Conservation (phyloP, 495 filamentous ascomycete genomes). For the Cercophora scortea region DNA sequence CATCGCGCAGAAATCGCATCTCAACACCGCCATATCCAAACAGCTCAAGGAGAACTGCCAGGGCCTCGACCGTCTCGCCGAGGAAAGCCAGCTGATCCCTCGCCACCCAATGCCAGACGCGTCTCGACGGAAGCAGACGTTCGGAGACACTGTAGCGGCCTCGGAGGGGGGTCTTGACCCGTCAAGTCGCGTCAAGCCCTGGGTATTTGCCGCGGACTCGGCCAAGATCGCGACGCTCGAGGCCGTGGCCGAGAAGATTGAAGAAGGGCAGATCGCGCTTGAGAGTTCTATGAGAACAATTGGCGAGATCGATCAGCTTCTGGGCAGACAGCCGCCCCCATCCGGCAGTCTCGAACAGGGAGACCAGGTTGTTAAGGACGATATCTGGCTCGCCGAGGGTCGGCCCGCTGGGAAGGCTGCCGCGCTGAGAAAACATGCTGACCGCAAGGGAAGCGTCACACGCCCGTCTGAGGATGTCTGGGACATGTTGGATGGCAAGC, state of each 20-base stretch:
- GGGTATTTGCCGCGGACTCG: slow-evolving; percentile 42
- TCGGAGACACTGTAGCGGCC: slow-evolving; percentile 13
- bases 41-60: slow-evolving; percentile 52
- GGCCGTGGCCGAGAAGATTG: slow-evolving; percentile 39
- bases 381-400: slow-evolving; percentile 26
- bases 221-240: slow-evolving; percentile 42
- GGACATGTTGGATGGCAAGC: slow-evolving; percentile 35
- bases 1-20: slow-evolving; percentile 56
- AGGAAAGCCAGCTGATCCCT: slow-evolving; percentile 64
- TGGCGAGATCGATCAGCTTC: slow-evolving; percentile 28
- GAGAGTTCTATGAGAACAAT: slow-evolving; percentile 34
- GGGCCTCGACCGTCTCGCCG: slow-evolving; percentile 49
- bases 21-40: slow-evolving; percentile 48
- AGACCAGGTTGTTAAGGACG: slow-evolving; percentile 16
- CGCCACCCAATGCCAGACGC: slow-evolving; percentile 45
- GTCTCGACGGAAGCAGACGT: slow-evolving; percentile 6
- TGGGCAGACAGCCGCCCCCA: slow-evolving; percentile 9
- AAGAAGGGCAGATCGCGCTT: slow-evolving; percentile 36
- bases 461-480: slow-evolving; percentile 28
- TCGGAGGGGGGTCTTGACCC: slow-evolving; percentile 23
- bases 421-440: slow-evolving; percentile 17
- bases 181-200: slow-evolving; percentile 33
- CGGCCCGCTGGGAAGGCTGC: slow-evolving; percentile 11
- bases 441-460: slow-evolving; percentile 12
- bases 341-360: slow-evolving; percentile 11